Conservation (phyloP, 2,329 filamentous ascomycete genomes). For the Penicillium digitatum region DNA sequence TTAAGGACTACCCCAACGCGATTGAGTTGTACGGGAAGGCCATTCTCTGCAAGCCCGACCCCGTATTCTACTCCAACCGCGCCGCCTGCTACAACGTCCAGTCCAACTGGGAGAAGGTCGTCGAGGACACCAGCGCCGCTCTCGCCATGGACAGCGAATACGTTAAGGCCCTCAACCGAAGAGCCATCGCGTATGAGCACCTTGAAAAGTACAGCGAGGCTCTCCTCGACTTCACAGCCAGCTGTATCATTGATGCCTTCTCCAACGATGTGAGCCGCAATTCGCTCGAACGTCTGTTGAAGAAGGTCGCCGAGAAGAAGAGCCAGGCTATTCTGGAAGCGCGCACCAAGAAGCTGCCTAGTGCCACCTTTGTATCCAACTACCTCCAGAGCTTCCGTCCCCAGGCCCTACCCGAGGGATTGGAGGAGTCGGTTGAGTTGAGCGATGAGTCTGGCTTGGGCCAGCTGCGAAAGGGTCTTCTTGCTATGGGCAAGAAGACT, state of each 20-base stretch:
- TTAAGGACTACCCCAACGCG: conserved; percentile 87
- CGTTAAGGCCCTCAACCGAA: conserved; percentile 93
- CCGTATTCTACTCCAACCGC: conserved; percentile 98
- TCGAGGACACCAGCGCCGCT: conserved; percentile 93
- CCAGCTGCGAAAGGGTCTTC: conserved; percentile 77
- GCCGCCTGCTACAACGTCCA: conserved; percentile 96
- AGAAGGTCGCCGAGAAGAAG: conserved; percentile 95
- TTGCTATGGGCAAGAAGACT: conserved; percentile 78
- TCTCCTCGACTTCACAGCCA: conserved; percentile 94
- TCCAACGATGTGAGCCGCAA: conserved; percentile 84
- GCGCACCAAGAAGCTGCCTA: conserved; percentile 82
- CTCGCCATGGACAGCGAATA: conserved; percentile 92
- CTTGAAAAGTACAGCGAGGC: conserved; percentile 87
- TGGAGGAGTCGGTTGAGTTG: conserved; percentile 78
- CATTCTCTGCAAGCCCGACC: conserved; percentile 93
- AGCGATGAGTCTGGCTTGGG: conserved; percentile 75
- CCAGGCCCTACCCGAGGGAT: conserved; percentile 70
- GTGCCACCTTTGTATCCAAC: conserved; percentile 95
- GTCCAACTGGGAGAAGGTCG: conserved; percentile 88
- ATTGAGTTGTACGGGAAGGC: conserved; percentile 95
- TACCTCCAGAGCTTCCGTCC: conserved; percentile 97
- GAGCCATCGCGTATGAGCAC: conserved; percentile 95
- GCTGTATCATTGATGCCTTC: conserved; percentile 98
- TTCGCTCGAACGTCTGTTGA: conserved; percentile 86
- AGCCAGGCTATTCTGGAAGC: conserved; percentile 79